Base-by-base conservation (phyloP, 2,329 filamentous ascomycete genomes). In the Pestalotiopsis sp. region DNA sequence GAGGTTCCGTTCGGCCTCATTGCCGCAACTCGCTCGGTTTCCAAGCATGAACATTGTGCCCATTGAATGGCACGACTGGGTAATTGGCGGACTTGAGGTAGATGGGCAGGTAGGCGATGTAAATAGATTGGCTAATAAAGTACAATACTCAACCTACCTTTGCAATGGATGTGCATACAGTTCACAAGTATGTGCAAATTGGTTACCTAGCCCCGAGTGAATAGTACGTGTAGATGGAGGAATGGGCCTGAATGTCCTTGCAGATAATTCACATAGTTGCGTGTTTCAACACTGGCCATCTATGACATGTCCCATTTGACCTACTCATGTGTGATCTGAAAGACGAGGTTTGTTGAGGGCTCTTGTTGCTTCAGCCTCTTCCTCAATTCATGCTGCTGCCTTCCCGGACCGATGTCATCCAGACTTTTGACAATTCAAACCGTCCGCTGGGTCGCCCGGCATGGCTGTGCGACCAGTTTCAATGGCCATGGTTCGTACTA, bases 11-110 rank as follows among this genome's bases (percentile, higher is more conserved):
- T 39, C 39, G 36, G 45, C 65, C 52, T 66, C 25, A 45, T 56
- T 66, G 64, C 27, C 23, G 45, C 52, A 66, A 58, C 23, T 23
- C n/a, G 25, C 64, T 57, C 64, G 25, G 41, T 36, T 56, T 65
- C 61, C 17, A 38, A 23, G 45, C 31, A 36, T 31, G 23, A 23
- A 31, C 63, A 27, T 23, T 25, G 9, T 14, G 23, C 23, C 63
- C n/a, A 17, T 23, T 36, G 31, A 36, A 36, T 36, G 31, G 31
- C 31, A 36, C 31, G 31, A 36, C 31, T 14, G 14, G 31, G 39
- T 7, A 63, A 31, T 39, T 6, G 61, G 31, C 61, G 31, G 20
- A 45, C n/a, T 63, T 7, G 31, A 25, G 20, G 45, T n/a, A 52
- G 20, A 20, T 52, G 20, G 20, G 45, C 20, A 52, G 45, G 20